These are phyloP conservation scores for Poa annua DNA, from an alignment of 176 grass and related monocot genomes.

Conservation along the genomic window DNA sequence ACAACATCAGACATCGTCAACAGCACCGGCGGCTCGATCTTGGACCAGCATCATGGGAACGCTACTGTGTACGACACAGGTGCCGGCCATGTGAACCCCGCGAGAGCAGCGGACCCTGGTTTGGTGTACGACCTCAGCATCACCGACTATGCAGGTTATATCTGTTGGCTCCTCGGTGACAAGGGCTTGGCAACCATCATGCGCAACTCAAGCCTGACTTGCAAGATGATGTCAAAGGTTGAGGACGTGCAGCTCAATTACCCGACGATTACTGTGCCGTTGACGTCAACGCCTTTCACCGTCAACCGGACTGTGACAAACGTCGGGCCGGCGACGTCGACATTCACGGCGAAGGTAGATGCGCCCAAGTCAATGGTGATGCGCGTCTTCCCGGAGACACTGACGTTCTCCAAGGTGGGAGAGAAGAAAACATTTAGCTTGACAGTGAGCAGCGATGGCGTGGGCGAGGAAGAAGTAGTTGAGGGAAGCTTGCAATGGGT, in stretches of 20 bases:
- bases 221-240: background rate
- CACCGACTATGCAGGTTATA: background rate
- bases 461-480: background rate
- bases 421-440: constrained; percentile 18
- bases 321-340: background rate
- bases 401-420: background rate
- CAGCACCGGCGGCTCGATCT: background rate
- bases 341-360: background rate
- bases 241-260: constrained; percentile 4
- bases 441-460: background rate
- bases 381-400: background rate
- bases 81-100: background rate
- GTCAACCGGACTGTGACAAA: constrained; percentile 11
- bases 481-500: constrained; percentile 36
- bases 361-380: background rate
- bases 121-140: background rate
- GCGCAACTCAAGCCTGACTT: background rate
- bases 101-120: background rate
- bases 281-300: background rate
- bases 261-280: background rate
- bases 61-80: background rate
- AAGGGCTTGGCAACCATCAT: background rate
- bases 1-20: constrained; percentile 41
- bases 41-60: background rate
- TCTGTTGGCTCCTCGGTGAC: background rate